These are phyloP conservation scores for Acanthamoeba divionensis DNA, from an alignment of 208 protist genomes.

Conservation along the genomic window DNA sequence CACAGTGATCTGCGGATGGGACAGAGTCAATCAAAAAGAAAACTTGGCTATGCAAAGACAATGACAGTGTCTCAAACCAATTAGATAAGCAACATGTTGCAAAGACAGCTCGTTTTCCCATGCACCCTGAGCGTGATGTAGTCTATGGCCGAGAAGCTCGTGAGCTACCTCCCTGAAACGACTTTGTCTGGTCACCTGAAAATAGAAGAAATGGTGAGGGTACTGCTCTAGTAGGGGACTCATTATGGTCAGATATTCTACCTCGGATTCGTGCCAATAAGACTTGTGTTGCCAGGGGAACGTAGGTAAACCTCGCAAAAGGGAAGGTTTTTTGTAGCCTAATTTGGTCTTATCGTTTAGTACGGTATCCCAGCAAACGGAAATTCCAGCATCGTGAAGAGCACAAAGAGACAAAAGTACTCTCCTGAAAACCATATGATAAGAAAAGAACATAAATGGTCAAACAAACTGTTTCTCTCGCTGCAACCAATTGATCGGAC, in stretches of 20 bases:
- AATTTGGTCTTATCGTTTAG: background rate
- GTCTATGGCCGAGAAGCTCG: slow-evolving; percentile 2
- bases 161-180: slow-evolving; percentile 6
- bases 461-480: too few relatives aligned
- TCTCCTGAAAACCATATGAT: too few relatives aligned
- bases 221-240: too few relatives aligned
- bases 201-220: too few relatives aligned
- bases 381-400: background rate
- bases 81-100: background rate
- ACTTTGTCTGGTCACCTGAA: background rate
- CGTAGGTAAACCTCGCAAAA: background rate
- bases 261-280: slow-evolving; percentile 26
- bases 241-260: too few relatives aligned
- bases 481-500: too few relatives aligned
- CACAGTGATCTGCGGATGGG: background rate
- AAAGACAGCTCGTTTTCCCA: slow-evolving; percentile 16
- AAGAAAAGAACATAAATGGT: too few relatives aligned
- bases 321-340: background rate
- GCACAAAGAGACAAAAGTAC: background rate
- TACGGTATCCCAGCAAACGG: background rate
- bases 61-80: too few relatives aligned
- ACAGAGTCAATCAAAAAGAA: too few relatives aligned
- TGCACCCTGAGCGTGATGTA: background rate
- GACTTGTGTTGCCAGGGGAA: slow-evolving; percentile 10
- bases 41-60: too few relatives aligned